These are phyloP conservation scores for Zymoseptoria tritici DNA, from an alignment of 2,329 filamentous ascomycete genomes.

Conservation along the genomic window DNA sequence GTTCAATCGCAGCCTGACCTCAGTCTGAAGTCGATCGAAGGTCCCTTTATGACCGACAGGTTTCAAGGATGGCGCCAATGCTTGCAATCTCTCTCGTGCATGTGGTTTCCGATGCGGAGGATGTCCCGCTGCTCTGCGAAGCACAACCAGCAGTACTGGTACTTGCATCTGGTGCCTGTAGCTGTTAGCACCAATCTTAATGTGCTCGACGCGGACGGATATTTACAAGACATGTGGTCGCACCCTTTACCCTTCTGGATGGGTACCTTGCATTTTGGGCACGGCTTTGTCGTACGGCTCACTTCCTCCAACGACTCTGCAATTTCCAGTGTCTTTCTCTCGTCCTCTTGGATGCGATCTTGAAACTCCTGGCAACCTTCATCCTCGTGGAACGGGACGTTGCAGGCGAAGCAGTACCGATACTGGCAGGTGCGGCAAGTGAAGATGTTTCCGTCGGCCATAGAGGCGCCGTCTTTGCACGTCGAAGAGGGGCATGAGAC, in stretches of 20 bases:
- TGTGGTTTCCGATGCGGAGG: too few relatives aligned
- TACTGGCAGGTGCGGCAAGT: constrained; percentile 3
- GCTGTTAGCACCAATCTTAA: neutral
- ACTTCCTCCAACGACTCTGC: neutral
- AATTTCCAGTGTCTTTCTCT: neutral
- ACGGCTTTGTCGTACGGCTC: neutral
- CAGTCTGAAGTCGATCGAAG: too few relatives aligned
- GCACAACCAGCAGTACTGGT: constrained; percentile 14
- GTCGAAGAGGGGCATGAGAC: constrained; percentile 1
- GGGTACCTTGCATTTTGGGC: constrained; percentile 5
- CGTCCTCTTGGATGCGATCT: neutral
- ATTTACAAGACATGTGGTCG: constrained; percentile 19
- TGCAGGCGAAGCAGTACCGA: constrained; percentile 8
- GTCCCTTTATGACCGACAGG: too few relatives aligned
- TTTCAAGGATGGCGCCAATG: too few relatives aligned
- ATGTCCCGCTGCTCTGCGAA: too few relatives aligned
- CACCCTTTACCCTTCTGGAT: constrained; percentile 19
- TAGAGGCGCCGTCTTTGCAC: constrained; percentile 1
- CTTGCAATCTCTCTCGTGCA: too few relatives aligned
- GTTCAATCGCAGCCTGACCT: too few relatives aligned
- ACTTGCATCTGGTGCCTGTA: constrained; percentile 6
- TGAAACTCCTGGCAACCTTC: constrained; percentile 6
- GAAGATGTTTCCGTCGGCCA: constrained; percentile 9
- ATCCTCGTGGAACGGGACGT: constrained; percentile 6
- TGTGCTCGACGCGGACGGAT: neutral